Percentiles rank a stretch among this genome's conserved stretches.
These are phyloP conservation scores for Breviolum minutum DNA, from an alignment of 73 alveolate genomes.

Conservation along the genomic window DNA sequence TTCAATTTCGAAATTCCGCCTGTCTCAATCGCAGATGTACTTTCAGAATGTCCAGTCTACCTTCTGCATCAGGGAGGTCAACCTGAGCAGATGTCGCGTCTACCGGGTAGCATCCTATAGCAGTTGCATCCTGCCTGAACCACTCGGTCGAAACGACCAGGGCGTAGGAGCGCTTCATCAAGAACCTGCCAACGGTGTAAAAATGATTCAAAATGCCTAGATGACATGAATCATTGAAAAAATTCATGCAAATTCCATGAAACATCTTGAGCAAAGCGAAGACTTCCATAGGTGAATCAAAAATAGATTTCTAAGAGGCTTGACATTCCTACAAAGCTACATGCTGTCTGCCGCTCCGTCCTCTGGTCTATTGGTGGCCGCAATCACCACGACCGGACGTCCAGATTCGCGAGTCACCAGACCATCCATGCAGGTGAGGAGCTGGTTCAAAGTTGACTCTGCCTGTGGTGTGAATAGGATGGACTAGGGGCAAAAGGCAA, in stretches of 20 bases:
- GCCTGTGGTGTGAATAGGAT: conserved; percentile 5
- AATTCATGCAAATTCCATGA: background rate
- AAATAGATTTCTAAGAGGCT: background rate
- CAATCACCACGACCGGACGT: conserved; percentile 97
- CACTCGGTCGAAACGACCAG: conserved; percentile 99
- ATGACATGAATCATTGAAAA: background rate
- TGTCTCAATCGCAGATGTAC: conserved; percentile 81
- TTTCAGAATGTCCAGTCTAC: conserved; percentile 72
- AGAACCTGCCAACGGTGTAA: conserved; percentile 49
- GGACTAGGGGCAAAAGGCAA: background rate
- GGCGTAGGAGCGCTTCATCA: conserved; percentile 99
- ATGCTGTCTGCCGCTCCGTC: background rate
- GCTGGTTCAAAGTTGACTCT: conserved; percentile 98
- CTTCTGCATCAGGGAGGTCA: conserved; percentile 83
- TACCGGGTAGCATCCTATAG: background rate
- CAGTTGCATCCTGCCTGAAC: conserved; percentile 20
- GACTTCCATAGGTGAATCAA: background rate
- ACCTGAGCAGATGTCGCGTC: background rate
- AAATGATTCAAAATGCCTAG: background rate
- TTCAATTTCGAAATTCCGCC: background rate
- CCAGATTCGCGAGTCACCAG: conserved; percentile 98
- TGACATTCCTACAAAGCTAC: background rate
- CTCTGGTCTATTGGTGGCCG: conserved; percentile 98
- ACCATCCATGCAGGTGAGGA: conserved; percentile 99
- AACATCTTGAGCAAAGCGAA: too few species aligned